Evolutionary conservation across 371 early-diverging fungal species (phyloP).

Genomic region (Coemansia sp.): DNA sequence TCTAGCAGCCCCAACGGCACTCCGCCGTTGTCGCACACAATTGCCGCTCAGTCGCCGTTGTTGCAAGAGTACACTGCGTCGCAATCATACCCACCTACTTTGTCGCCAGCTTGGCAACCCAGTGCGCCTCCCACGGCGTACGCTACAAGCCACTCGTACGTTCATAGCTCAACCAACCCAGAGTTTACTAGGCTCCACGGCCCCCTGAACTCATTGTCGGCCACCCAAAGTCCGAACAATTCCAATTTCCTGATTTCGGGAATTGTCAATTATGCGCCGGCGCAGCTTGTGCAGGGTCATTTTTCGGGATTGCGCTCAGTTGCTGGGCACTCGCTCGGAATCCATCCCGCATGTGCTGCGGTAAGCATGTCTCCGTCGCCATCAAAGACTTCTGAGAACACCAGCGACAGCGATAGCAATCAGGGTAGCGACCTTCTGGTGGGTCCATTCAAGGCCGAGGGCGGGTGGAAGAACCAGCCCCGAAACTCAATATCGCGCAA

Average conservation of each 20-base stretch:
- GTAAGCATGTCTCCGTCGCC: background rate
- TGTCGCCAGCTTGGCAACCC: background rate
- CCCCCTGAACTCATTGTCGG: background rate
- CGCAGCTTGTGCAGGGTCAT: background rate
- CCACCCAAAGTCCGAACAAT: constrained; percentile 6
- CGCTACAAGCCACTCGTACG: background rate
- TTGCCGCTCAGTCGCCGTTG: background rate
- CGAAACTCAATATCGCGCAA: constrained; percentile 34
- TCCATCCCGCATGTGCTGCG: background rate
- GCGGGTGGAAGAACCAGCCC: constrained; percentile 31
- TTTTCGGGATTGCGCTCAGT: background rate
- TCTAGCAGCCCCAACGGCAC: background rate
- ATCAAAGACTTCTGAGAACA: background rate
- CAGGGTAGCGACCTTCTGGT: constrained; percentile 1
- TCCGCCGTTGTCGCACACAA: background rate
- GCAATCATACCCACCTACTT: background rate
- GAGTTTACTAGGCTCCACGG: background rate
- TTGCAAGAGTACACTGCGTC: background rate
- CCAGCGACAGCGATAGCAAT: constrained; percentile 15
- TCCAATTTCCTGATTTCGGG: background rate
- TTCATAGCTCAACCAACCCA: background rate
- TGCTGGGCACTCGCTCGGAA: background rate
- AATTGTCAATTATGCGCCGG: background rate
- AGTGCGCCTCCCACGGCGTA: constrained; percentile 1
- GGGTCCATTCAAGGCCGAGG: background rate